Evolutionary conservation across 2,329 filamentous ascomycete genomes (phyloP), one percentile per base, ranked within the genome.

Genomic region (Claviceps maximensis): DNA sequence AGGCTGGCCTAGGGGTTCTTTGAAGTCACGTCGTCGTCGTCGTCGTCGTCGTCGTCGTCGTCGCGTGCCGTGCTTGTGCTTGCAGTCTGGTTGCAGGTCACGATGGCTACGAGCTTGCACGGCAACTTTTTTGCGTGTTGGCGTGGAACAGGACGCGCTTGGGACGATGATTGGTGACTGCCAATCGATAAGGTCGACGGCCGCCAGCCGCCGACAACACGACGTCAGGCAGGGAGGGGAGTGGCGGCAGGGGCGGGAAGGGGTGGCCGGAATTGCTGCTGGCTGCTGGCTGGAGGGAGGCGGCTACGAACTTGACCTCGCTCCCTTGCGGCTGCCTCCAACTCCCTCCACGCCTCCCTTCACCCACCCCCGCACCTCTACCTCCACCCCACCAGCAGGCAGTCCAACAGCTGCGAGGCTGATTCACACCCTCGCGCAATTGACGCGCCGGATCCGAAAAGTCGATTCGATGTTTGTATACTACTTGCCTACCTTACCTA

Each of bases 61-160:
- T 47, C 45, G 45, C n/a, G n/a, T n/a, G n/a, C n/a, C 42, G 50
- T 40, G 31, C 29, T 38, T 29, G 9, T 44, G 42, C 12, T 15
- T 25, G 21, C 41, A 44, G 21, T 44, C 41, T 44, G 21, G 25
- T 10, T 19, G 45, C 45, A 29, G 27, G 15, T 31, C 23, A 33
- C 33, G 50, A 42, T 40, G 50, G 36, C 44, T 47, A 23, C 31
- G 25, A 38, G 50, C 42, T 19, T 46, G 19, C 9, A 31, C 17
- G 50, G 13, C 44, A 42, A 47, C 50, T 52, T 52, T 52, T 52
- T 40, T 31, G 33, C 15, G 19, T 45, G 49, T 42, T 38, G 41
- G 50, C 12, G 50, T 47, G 42, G 42, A 13, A 15, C 36, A 31
- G 49, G 29, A 51, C 40, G 41, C 29, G 49, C 29, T n/a, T 21